phyloP scores from a whole-genome alignment of 352 stramenopile genomes.

The Phytophthora sansomeana region DNA sequence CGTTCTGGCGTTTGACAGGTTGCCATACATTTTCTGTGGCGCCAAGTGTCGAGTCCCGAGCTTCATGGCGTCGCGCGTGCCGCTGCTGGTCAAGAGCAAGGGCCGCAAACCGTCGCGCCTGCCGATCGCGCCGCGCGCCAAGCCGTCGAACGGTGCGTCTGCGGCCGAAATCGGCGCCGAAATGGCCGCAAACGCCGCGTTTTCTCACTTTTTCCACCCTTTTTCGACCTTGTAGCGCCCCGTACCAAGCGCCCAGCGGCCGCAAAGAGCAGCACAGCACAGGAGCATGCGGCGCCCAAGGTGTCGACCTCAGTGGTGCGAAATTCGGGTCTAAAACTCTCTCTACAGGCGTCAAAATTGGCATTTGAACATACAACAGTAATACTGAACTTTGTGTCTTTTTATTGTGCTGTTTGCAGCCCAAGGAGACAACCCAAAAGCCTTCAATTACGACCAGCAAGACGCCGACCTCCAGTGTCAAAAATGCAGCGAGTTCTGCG shows the following conservation, averaged over 20 bases:
- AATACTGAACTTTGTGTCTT: background rate
- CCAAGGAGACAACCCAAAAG: conserved; percentile 1
- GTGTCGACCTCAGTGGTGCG: conserved; percentile 19
- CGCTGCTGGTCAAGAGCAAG: conserved; percentile 79
- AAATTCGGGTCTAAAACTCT: background rate
- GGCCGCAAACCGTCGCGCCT: conserved; percentile 72
- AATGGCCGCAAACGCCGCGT: conserved; percentile 1
- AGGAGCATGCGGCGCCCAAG: background rate
- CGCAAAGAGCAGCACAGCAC: conserved; percentile 1
- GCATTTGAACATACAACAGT: background rate
- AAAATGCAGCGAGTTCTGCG: background rate
- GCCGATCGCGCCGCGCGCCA: conserved; percentile 70
- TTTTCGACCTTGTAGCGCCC: conserved; percentile 25
- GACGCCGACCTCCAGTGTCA: background rate
- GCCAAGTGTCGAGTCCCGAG: conserved; percentile 16
- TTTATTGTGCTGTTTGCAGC: conserved; percentile 12
- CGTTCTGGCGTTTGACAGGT: conserved; percentile 13
- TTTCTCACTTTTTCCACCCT: conserved; percentile 12
- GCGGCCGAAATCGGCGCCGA: background rate
- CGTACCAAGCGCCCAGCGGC: conserved; percentile 36
- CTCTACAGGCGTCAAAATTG: conserved; percentile 1
- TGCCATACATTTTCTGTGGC: conserved; percentile 37
- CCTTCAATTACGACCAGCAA: background rate
- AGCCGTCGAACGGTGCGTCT: conserved; percentile 66
- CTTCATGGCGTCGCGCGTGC: conserved; percentile 73